Percentiles rank a stretch among this genome's conserved stretches.
Conservation (phyloP, 371 early-diverging fungal genomes). For the Syncephalis plumigaleata region DNA sequence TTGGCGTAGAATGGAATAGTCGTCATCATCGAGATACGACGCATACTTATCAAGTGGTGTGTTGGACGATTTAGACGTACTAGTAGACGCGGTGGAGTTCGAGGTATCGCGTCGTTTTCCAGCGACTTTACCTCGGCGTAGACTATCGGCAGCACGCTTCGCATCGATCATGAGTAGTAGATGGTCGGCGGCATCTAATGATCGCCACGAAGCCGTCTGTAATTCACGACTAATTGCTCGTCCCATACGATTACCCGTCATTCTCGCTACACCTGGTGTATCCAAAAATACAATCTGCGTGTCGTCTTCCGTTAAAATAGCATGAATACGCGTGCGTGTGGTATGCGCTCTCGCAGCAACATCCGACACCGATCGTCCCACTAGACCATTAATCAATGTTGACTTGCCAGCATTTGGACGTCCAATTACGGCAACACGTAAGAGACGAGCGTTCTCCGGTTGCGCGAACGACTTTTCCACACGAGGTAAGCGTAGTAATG, state of each 20-base stretch:
- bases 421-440: slow-evolving; percentile 47
- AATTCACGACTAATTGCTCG: slow-evolving; percentile 34
- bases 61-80: too few species aligned
- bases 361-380: slow-evolving; percentile 35
- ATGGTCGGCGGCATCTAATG: slow-evolving; percentile 49
- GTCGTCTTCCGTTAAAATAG: slow-evolving; percentile 30
- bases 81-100: too few species aligned
- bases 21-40: slow-evolving; percentile 25
- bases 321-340: slow-evolving; percentile 36
- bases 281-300: slow-evolving; percentile 45
- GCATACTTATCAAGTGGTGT: too few species aligned
- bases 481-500: slow-evolving; percentile 11
- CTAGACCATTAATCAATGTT: slow-evolving; percentile 49
- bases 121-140: neutral
- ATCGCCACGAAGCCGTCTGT: slow-evolving; percentile 52
- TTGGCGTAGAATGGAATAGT: slow-evolving; percentile 5
- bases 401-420: slow-evolving; percentile 72
- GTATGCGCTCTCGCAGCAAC: slow-evolving; percentile 61
- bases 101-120: neutral
- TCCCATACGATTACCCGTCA: slow-evolving; percentile 3
- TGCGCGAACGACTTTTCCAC: slow-evolving; percentile 23
- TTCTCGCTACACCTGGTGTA: slow-evolving; percentile 37
- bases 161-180: slow-evolving; percentile 8
- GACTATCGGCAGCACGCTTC: too few species aligned
- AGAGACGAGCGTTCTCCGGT: slow-evolving; percentile 37